Evolutionary conservation across 1,139 yeast genomes (phyloP).

Genomic region (Ashbya aceris): DNA sequence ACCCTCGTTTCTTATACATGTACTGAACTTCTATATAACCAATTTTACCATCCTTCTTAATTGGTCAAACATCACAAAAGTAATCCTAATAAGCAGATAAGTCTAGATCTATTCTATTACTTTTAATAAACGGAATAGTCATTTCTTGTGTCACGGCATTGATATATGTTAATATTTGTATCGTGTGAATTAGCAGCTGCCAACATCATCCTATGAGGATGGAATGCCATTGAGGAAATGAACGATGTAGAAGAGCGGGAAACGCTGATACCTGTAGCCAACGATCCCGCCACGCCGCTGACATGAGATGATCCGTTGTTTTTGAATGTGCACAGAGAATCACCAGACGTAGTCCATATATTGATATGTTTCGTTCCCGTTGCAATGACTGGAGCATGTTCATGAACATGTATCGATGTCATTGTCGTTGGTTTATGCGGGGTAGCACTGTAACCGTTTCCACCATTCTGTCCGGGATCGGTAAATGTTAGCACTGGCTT

Average conservation of each 20-base stretch:
- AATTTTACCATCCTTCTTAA: not conserved
- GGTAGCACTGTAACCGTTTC: constrained; percentile 2
- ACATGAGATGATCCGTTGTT: constrained; percentile 36
- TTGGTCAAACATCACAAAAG: not conserved
- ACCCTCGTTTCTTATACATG: constrained; percentile 48
- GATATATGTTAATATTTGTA: constrained; percentile 59
- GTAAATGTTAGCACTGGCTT: constrained; percentile 62
- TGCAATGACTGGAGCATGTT: constrained; percentile 89
- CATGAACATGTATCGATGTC: constrained; percentile 77
- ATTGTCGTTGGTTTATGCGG: constrained; percentile 32
- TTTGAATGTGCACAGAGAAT: constrained; percentile 51
- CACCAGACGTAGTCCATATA: constrained; percentile 83
- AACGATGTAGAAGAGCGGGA: constrained; percentile 33
- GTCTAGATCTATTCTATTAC: not conserved
- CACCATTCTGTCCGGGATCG: constrained; percentile 32
- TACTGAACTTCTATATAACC: constrained; percentile 23
- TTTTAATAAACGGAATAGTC: constrained; percentile 3
- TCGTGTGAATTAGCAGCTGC: constrained; percentile 83
- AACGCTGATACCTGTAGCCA: constrained; percentile 24
- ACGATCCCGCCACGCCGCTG: constrained; percentile 26
- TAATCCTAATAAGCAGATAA: too few species aligned
- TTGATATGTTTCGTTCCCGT: constrained; percentile 79
- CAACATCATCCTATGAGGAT: constrained; percentile 91
- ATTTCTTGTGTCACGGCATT: constrained; percentile 34
- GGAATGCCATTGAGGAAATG: constrained; percentile 63